Conservation (phyloP, 1,284 basidiomycete genomes). For the Golubevia pallescens region DNA sequence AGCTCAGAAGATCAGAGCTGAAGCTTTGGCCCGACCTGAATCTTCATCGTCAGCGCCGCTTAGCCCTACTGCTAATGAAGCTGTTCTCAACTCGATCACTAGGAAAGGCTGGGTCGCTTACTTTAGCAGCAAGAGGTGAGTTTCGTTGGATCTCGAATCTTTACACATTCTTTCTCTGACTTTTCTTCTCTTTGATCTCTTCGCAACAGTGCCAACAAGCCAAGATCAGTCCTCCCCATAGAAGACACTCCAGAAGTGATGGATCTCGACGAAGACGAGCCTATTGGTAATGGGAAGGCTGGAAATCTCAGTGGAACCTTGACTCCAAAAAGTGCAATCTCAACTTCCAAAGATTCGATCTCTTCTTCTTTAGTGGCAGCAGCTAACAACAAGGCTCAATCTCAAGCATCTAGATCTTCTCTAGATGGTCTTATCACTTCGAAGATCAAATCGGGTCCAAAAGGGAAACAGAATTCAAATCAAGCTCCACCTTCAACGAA, state of each 20-base stretch:
- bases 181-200: neutral
- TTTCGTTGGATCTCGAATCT: slow-evolving; percentile 2
- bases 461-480: neutral
- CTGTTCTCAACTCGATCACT: slow-evolving; percentile 40
- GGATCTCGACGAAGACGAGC: slow-evolving; percentile 24
- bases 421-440: neutral
- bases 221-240: slow-evolving; percentile 9
- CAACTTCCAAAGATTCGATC: neutral
- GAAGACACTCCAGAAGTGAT: slow-evolving; percentile 47
- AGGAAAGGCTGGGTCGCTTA: slow-evolving; percentile 43
- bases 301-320: neutral
- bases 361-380: slow-evolving; percentile 1
- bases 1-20: slow-evolving; percentile 53
- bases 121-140: slow-evolving; percentile 34
- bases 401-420: neutral
- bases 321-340: neutral
- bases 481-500: neutral
- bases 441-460: neutral
- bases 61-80: slow-evolving; percentile 24
- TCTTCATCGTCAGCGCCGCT: slow-evolving; percentile 7
- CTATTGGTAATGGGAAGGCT: neutral
- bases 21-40: slow-evolving; percentile 35
- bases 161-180: neutral
- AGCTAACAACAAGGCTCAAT: neutral
- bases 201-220: neutral